Conservation (phyloP, 768 basidiomycete genomes). For the Candolleomyces eurysporus region DNA sequence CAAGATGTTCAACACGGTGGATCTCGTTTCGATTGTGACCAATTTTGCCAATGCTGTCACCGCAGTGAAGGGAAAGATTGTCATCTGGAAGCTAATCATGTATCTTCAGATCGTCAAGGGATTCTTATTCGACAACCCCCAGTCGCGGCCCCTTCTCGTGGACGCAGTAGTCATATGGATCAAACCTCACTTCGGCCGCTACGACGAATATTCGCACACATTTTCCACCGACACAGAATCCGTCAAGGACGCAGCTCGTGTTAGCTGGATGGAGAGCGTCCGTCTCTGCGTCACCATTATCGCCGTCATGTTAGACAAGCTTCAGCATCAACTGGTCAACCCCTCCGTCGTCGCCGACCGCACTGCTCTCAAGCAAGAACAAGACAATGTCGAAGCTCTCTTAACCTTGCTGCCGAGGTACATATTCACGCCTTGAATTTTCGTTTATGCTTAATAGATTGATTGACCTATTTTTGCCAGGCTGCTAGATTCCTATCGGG, state of each 20-base stretch:
- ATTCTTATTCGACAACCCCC: constrained; percentile 80
- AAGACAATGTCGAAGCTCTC: constrained; percentile 88
- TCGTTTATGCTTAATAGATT: background rate
- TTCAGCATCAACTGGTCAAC: constrained; percentile 76
- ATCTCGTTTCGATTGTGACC: constrained; percentile 84
- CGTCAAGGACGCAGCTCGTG: constrained; percentile 68
- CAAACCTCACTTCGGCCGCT: constrained; percentile 90
- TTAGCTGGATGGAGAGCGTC: constrained; percentile 87
- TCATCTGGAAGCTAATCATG: constrained; percentile 93
- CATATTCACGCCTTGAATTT: constrained; percentile 13
- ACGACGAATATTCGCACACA: constrained; percentile 74
- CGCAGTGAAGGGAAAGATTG: constrained; percentile 78
- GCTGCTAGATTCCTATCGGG: constrained; percentile 83
- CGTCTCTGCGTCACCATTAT: constrained; percentile 89
- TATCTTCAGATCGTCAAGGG: constrained; percentile 89
- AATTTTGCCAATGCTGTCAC: constrained; percentile 84
- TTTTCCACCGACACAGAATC: constrained; percentile 64
- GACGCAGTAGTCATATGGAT: constrained; percentile 92
- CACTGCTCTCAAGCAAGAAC: constrained; percentile 68
- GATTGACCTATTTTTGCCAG: constrained; percentile 35
- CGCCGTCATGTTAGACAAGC: constrained; percentile 85
- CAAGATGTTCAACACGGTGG: constrained; percentile 75
- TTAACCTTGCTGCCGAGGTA: constrained; percentile 82
- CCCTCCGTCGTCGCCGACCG: constrained; percentile 63
- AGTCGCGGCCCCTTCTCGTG: constrained; percentile 76